phyloP scores from a whole-genome alignment of 75 land plant species.

The Picea glauca region DNA sequence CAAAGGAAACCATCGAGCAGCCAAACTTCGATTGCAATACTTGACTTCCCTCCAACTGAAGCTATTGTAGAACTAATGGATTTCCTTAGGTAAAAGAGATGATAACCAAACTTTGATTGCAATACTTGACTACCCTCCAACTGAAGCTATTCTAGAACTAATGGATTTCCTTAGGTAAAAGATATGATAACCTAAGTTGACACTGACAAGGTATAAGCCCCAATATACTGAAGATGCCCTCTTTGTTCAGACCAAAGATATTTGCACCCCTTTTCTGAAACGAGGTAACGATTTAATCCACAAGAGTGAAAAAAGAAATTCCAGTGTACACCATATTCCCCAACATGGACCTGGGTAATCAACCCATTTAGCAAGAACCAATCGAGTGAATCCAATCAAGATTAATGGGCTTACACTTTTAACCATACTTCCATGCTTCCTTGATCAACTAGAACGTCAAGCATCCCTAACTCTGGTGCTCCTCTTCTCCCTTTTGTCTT shows the following conservation, averaged over 20 bases:
- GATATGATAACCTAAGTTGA: conserved; percentile 62
- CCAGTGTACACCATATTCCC: too few species aligned
- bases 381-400: too few species aligned
- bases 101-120: conserved; percentile 18
- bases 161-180: conserved; percentile 27
- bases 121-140: background rate
- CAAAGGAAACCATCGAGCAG: conserved; percentile 21
- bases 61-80: background rate
- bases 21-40: conserved; percentile 17
- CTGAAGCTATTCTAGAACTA: background rate
- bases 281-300: conserved; percentile 69
- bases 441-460: too few species aligned
- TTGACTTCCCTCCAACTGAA: conserved; percentile 2
- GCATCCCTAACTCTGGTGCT: too few species aligned
- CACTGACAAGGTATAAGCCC: conserved; percentile 84
- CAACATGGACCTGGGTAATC: background rate
- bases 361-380: background rate
- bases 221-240: conserved; percentile 96
- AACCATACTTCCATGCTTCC: too few species aligned
- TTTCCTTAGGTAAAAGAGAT: conserved; percentile 37
- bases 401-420: too few species aligned
- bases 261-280: conserved; percentile 65
- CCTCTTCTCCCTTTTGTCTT: too few species aligned
- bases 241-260: conserved; percentile 83
- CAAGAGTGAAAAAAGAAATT: background rate